Evolutionary conservation across 768 basidiomycete species (phyloP).

Genomic region (Lactarius evosmus): DNA sequence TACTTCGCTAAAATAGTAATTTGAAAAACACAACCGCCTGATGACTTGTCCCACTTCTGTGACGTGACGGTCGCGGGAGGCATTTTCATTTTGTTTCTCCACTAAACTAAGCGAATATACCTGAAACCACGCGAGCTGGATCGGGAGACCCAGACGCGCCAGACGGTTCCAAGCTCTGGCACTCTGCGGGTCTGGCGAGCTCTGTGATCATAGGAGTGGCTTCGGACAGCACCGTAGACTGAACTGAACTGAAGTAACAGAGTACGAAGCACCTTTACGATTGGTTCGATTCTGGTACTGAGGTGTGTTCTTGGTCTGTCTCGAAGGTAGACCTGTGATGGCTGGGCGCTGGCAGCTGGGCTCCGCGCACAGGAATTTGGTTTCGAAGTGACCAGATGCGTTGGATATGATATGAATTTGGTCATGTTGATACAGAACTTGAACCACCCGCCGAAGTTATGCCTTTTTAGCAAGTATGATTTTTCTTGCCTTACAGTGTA

Average conservation of each 20-base stretch:
- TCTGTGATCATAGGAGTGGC: no score
- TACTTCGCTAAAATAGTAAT: no score
- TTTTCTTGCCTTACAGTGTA: background rate
- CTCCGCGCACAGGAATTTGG: background rate
- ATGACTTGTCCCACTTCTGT: no score
- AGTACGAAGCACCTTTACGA: background rate
- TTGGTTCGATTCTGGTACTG: background rate
- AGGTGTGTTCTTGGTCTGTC: conserved; percentile 1
- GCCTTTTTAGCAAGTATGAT: background rate
- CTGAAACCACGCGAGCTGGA: no score
- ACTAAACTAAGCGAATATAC: no score
- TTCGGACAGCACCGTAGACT: no score
- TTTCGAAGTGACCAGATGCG: background rate
- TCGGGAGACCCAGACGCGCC: no score
- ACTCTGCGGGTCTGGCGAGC: no score
- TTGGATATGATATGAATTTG: background rate
- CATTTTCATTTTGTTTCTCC: no score
- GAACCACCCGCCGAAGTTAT: background rate
- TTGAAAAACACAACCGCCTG: no score
- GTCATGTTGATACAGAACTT: background rate
- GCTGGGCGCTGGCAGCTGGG: background rate
- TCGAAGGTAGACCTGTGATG: background rate
- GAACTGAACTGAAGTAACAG: conserved; percentile 26
- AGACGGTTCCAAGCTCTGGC: no score
- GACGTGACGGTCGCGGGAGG: no score